A percentile compares a stretch with the other conserved stretches of the same genome.
Conservation (phyloP, 2,329 filamentous ascomycete genomes). For the Colletotrichum chlorophyti region DNA sequence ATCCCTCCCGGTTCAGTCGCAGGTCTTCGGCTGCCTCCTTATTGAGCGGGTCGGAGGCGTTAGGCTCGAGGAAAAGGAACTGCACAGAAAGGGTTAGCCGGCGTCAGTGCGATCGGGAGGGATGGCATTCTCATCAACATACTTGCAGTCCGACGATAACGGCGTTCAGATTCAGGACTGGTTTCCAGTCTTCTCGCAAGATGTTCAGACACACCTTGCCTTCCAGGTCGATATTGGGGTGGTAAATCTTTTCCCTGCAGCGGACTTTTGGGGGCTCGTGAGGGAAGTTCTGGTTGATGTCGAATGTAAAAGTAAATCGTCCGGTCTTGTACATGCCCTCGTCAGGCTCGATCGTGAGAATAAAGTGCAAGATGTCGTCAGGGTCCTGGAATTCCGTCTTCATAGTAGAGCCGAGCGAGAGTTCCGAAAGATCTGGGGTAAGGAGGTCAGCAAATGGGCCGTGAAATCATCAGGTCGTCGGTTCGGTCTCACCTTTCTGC, state of each 20-base stretch:
- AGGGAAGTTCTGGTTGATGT: conserved; percentile 93
- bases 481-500: conserved; percentile 78
- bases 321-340: conserved; percentile 90
- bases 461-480: background rate
- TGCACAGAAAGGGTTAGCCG: conserved; percentile 46
- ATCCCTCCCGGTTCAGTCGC: conserved; percentile 82
- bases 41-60: conserved; percentile 96
- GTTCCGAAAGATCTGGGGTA: conserved; percentile 75
- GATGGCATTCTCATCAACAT: conserved; percentile 34
- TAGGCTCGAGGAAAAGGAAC: conserved; percentile 98
- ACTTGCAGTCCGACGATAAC: conserved; percentile 94
- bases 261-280: conserved; percentile 98
- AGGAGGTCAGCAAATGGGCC: conserved; percentile 15
- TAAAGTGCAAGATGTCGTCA: conserved; percentile 86
- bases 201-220: conserved; percentile 99
- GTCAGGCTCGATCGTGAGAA: conserved; percentile 82
- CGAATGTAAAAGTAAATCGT: conserved; percentile 87
- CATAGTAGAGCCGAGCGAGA: conserved; percentile 82
- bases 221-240: conserved; percentile 97
- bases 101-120: background rate
- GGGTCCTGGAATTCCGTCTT: conserved; percentile 81
- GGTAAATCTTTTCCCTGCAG: conserved; percentile 98
- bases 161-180: conserved; percentile 93
- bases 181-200: conserved; percentile 97
- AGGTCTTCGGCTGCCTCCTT: conserved; percentile 97